Conservation (phyloP, 192 early-diverging fungal species). For the Paraglomus occultum region DNA sequence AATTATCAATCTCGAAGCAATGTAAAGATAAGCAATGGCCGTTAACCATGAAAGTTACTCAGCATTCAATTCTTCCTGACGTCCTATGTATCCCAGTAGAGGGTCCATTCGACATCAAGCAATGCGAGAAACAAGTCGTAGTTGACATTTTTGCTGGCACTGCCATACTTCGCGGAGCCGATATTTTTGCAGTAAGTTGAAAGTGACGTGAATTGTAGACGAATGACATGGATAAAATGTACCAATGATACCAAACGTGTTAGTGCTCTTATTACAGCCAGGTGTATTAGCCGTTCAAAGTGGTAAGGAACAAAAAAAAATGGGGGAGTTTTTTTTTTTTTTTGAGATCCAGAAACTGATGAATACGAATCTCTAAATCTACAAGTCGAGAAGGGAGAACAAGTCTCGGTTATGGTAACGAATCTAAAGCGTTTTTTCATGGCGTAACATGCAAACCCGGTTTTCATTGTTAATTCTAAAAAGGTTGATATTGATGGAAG, state of each 20-base stretch:
- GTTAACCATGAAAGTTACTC: background rate
- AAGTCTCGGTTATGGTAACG: slow-evolving; percentile 27
- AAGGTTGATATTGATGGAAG: slow-evolving; percentile 27
- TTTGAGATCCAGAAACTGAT: background rate
- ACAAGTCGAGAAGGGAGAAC: background rate
- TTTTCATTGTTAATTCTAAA: background rate
- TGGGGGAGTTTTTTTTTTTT: no score
- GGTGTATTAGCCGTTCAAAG: slow-evolving; percentile 4
- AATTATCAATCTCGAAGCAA: background rate
- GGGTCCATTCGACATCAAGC: slow-evolving; percentile 2
- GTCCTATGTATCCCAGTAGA: slow-evolving; percentile 27
- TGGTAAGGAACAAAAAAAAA: no score
- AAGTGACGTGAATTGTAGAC: background rate
- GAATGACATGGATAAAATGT: no score
- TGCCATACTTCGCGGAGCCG: slow-evolving; percentile 26
- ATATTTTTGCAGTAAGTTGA: slow-evolving; percentile 29
- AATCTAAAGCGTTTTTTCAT: background rate
- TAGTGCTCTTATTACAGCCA: background rate
- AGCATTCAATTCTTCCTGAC: slow-evolving; percentile 16
- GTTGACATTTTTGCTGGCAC: slow-evolving; percentile 14
- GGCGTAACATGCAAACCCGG: background rate
- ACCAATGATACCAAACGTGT: no score
- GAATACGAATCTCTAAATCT: background rate
- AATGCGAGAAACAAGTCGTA: slow-evolving; percentile 15
- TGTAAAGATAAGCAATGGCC: slow-evolving; percentile 4